Conservation (phyloP, 495 filamentous ascomycete genomes). For the Elasticomyces elasticus region DNA sequence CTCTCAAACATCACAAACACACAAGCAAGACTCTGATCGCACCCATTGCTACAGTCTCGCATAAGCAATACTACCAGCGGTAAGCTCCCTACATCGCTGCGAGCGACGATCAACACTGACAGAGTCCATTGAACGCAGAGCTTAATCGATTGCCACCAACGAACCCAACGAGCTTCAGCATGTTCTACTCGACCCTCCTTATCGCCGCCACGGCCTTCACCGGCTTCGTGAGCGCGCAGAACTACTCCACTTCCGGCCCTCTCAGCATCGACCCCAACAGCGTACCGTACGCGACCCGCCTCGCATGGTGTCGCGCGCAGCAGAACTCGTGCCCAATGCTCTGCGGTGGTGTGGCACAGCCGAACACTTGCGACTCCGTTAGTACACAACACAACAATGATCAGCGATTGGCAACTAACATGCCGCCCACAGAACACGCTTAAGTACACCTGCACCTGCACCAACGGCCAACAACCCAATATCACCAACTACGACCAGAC, state of each 20-base stretch:
- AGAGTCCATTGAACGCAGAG: neutral
- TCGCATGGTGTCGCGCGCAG: conserved; percentile 30
- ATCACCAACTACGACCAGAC: conserved; percentile 43
- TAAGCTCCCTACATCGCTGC: too few species aligned
- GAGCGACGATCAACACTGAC: too few species aligned
- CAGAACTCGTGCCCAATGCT: conserved; percentile 30
- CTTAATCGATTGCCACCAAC: neutral
- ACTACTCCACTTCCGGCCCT: conserved; percentile 20
- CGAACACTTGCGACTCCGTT: conserved; percentile 32
- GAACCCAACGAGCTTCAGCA: conserved; percentile 9
- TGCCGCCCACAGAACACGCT: conserved; percentile 37
- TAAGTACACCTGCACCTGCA: conserved; percentile 45
- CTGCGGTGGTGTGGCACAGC: conserved; percentile 27
- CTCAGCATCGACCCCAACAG: conserved; percentile 21
- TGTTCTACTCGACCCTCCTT: conserved; percentile 32
- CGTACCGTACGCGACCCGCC: conserved; percentile 12
- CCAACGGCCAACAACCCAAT: conserved; percentile 42
- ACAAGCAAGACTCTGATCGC: too few species aligned
- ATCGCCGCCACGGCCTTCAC: conserved; percentile 28
- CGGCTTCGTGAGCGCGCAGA: conserved; percentile 31
- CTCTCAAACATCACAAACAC: too few species aligned
- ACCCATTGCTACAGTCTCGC: too few species aligned
- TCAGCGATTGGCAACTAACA: neutral
- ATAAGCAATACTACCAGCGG: too few species aligned
- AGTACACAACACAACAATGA: conserved; percentile 6